These are phyloP conservation scores for Gonium pectorale DNA, from an alignment of 139 green algal genomes.

Conservation along the genomic window DNA sequence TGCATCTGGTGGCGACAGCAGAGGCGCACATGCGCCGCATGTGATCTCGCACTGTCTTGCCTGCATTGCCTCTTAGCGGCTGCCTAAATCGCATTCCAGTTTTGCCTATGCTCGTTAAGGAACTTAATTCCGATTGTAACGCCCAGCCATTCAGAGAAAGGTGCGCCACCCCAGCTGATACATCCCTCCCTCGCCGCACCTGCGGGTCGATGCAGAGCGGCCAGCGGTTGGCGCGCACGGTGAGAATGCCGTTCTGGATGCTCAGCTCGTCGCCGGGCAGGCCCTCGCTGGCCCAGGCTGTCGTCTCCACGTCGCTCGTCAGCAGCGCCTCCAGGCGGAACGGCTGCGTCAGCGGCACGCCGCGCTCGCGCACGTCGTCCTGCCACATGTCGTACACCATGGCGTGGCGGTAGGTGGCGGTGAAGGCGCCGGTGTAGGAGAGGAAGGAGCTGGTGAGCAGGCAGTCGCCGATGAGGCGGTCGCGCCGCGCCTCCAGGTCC, in stretches of 20 bases:
- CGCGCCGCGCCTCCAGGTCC: slow-evolving; percentile 58
- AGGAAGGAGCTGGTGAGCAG: slow-evolving; percentile 86
- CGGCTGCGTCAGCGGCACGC: slow-evolving; percentile 74
- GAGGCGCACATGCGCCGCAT: no score
- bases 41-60: no score
- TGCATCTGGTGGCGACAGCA: slow-evolving; percentile 68
- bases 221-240: slow-evolving; percentile 77
- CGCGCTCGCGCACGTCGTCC: slow-evolving; percentile 67
- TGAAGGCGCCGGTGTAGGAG: slow-evolving; percentile 88
- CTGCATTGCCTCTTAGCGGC: no score
- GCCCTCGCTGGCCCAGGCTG: slow-evolving; percentile 78
- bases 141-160: no score
- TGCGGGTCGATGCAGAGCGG: slow-evolving; percentile 89
- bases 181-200: neutral
- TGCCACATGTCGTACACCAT: slow-evolving; percentile 87
- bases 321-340: slow-evolving; percentile 86
- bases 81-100: no score
- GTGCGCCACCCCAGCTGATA: neutral
- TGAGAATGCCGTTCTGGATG: slow-evolving; percentile 91
- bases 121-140: no score
- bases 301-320: slow-evolving; percentile 82
- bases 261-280: slow-evolving; percentile 86
- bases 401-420: slow-evolving; percentile 81
- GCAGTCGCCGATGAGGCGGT: slow-evolving; percentile 83
- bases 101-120: no score